phyloP scores from a whole-genome alignment of 768 basidiomycete species.

The Tylopilus balloui region DNA sequence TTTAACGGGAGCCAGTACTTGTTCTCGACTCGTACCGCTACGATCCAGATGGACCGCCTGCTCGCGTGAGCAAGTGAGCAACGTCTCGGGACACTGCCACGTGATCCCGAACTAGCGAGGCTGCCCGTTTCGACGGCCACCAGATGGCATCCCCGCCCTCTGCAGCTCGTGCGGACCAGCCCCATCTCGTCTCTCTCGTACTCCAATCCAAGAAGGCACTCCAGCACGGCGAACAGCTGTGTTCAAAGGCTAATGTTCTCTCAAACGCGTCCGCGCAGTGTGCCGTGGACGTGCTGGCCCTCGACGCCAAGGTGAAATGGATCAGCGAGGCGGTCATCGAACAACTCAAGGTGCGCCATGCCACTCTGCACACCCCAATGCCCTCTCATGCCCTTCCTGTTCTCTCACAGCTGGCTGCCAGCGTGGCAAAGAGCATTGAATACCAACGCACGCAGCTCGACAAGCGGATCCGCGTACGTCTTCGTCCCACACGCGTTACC shows the following conservation, averaged over 20 bases:
- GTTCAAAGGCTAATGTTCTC: conserved; percentile 57
- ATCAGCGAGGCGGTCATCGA: conserved; percentile 67
- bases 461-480: conserved; percentile 57
- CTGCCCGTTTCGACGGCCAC: too few species aligned
- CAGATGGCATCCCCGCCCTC: conserved; percentile 20
- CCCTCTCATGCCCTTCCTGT: background rate
- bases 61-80: too few species aligned
- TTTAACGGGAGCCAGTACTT: too few species aligned
- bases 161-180: conserved; percentile 35
- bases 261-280: conserved; percentile 64
- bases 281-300: conserved; percentile 66
- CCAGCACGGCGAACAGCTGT: conserved; percentile 72
- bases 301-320: conserved; percentile 81
- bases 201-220: conserved; percentile 81
- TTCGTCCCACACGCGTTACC: background rate
- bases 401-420: conserved; percentile 56
- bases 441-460: conserved; percentile 60
- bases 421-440: conserved; percentile 70
- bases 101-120: too few species aligned
- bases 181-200: conserved; percentile 71
- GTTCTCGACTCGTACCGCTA: too few species aligned
- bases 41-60: too few species aligned
- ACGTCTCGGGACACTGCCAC: too few species aligned
- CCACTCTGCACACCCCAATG: background rate
- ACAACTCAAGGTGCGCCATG: conserved; percentile 61